phyloP scores from a whole-genome alignment of 768 basidiomycete species.

The Leccinum disarticulatum region DNA sequence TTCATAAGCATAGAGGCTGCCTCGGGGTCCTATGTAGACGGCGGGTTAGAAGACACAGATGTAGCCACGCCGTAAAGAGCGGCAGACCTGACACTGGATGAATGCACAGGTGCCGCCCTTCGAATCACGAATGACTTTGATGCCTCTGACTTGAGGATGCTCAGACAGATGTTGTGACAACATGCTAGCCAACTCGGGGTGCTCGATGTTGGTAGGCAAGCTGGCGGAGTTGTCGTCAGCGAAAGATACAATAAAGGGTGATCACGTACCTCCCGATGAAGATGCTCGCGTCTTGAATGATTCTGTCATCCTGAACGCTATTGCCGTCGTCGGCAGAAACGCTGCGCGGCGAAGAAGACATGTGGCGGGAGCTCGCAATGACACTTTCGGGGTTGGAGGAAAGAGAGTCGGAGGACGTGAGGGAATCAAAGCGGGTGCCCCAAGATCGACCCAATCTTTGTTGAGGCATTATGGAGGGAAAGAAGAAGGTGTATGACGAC shows the following conservation, averaged over 20 bases:
- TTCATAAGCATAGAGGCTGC: slow-evolving; percentile 60
- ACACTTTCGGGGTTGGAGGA: slow-evolving; percentile 35
- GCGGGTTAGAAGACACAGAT: background rate
- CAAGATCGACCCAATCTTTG: slow-evolving; percentile 51
- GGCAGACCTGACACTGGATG: slow-evolving; percentile 75
- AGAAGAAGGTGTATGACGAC: slow-evolving; percentile 5
- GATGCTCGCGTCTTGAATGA: slow-evolving; percentile 74
- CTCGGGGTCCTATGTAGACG: slow-evolving; percentile 46
- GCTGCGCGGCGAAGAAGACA: slow-evolving; percentile 17
- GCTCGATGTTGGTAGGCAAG: slow-evolving; percentile 68
- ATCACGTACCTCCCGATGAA: slow-evolving; percentile 77
- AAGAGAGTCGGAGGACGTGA: slow-evolving; percentile 50
- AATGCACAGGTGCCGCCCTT: slow-evolving; percentile 83
- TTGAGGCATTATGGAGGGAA: slow-evolving; percentile 41
- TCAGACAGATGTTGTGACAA: slow-evolving; percentile 67
- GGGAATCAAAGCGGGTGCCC: slow-evolving; percentile 73
- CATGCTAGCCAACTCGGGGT: slow-evolving; percentile 56
- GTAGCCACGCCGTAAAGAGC: background rate
- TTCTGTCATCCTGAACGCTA: slow-evolving; percentile 43
- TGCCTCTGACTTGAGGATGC: slow-evolving; percentile 61
- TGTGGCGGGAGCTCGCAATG: slow-evolving; percentile 6
- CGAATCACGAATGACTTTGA: slow-evolving; percentile 71
- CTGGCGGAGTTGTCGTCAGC: slow-evolving; percentile 38
- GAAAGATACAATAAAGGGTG: background rate
- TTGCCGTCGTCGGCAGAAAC: slow-evolving; percentile 27